Evolutionary conservation across 179 eudicot genomes (phyloP).

Genomic region (Patellifolia procumbens): DNA sequence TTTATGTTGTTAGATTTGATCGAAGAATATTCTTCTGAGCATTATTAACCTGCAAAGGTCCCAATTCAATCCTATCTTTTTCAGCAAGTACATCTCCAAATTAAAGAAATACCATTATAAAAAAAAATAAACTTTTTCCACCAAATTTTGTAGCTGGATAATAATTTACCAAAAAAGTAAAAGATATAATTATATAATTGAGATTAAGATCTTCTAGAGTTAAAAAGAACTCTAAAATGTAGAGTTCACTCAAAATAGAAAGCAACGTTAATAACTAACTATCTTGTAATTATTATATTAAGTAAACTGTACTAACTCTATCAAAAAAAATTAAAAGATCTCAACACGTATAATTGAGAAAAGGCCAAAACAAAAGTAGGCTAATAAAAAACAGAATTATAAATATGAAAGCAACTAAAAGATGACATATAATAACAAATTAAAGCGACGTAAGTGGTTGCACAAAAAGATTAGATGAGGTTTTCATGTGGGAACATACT

Average conservation of each 20-base stretch:
- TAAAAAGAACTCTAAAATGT: no score
- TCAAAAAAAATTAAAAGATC: neutral
- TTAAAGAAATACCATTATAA: neutral
- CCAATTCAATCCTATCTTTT: neutral
- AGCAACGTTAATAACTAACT: no score
- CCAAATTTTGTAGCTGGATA: neutral
- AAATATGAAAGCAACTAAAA: neutral
- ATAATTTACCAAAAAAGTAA: neutral
- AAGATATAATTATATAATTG: neutral
- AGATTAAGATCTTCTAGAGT: no score
- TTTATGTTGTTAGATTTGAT: slow-evolving; percentile 20
- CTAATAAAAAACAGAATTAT: neutral
- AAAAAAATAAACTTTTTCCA: neutral
- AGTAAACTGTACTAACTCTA: no score
- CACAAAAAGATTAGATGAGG: slow-evolving; percentile 33
- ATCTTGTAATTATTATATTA: no score
- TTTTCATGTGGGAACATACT: slow-evolving; percentile 26
- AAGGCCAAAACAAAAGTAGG: neutral
- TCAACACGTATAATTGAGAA: neutral
- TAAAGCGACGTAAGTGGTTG: slow-evolving; percentile 28
- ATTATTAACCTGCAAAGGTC: neutral
- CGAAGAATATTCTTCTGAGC: slow-evolving; percentile 20
- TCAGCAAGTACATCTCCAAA: neutral
- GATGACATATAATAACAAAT: slow-evolving; percentile 16
- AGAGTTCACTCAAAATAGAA: no score